Conservation (phyloP, 805 yeast genomes). For the Starmerella apis region DNA sequence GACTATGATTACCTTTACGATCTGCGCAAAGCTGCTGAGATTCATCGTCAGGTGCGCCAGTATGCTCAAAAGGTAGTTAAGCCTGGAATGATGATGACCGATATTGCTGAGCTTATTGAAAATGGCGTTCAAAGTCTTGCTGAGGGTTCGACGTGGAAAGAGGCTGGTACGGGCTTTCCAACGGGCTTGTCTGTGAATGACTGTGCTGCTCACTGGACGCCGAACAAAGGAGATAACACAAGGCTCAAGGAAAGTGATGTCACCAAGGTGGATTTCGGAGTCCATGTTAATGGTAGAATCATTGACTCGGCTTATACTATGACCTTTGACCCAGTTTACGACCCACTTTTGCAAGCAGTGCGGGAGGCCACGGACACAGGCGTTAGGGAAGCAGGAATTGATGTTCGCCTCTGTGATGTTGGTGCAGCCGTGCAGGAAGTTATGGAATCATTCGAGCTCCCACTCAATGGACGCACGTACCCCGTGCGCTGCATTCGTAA, state of each 20-base stretch:
- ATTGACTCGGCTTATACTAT: slow-evolving; percentile 92
- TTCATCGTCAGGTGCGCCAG: slow-evolving; percentile 82
- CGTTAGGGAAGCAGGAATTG: slow-evolving; percentile 85
- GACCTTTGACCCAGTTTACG: slow-evolving; percentile 61
- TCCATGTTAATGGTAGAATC: slow-evolving; percentile 87
- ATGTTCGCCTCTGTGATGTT: slow-evolving; percentile 85
- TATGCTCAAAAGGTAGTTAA: slow-evolving; percentile 61
- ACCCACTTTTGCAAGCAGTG: slow-evolving; percentile 71
- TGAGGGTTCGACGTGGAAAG: slow-evolving; percentile 44
- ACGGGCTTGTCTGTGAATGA: slow-evolving; percentile 92
- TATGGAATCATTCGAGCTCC: slow-evolving; percentile 94
- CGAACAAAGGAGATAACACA: slow-evolving; percentile 85
- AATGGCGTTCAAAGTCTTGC: slow-evolving; percentile 67
- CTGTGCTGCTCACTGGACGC: slow-evolving; percentile 96
- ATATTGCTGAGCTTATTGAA: slow-evolving; percentile 82
- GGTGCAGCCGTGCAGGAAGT: slow-evolving; percentile 95
- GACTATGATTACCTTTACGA: slow-evolving; percentile 51
- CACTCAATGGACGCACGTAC: slow-evolving; percentile 70
- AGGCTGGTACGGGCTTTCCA: slow-evolving; percentile 93
- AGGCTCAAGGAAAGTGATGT: slow-evolving; percentile 79
- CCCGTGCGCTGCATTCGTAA: slow-evolving; percentile 86
- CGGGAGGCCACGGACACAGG: slow-evolving; percentile 92
- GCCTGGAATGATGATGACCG: slow-evolving; percentile 89
- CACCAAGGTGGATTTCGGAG: slow-evolving; percentile 94
- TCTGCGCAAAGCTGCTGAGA: slow-evolving; percentile 90